Evolutionary conservation across 768 basidiomycete genomes (phyloP).

Genomic region (Macrolepiota albuminosa): DNA sequence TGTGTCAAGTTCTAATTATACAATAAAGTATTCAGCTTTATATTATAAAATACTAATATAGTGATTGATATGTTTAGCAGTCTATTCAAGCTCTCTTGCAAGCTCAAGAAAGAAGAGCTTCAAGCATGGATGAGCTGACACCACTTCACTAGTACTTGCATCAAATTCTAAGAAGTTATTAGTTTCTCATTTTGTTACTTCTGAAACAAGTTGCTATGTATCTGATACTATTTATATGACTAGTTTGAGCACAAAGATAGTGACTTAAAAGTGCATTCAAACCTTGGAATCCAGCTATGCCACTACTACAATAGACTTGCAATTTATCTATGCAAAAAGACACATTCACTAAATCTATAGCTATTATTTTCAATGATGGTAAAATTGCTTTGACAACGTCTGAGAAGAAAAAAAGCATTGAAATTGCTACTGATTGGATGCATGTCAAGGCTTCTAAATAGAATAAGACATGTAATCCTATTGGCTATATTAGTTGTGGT

Average conservation of each 20-base stretch:
- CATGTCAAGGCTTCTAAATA: not conserved
- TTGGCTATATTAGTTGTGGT: slow-evolving; percentile 15
- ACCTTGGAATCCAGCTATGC: not conserved
- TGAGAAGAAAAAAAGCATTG: not conserved
- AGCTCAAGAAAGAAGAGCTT: not conserved
- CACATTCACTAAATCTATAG: not conserved
- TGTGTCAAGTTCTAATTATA: not conserved
- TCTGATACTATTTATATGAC: not conserved
- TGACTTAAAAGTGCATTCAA: slow-evolving; percentile 2
- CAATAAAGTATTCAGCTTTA: not conserved
- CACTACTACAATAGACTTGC: not conserved
- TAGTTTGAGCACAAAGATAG: not conserved
- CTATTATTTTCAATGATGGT: not conserved
- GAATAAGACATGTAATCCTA: not conserved
- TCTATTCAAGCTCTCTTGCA: not conserved
- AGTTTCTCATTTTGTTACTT: not conserved
- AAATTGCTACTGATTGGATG: slow-evolving; percentile 4
- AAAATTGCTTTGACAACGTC: not conserved
- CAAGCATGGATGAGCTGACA: not conserved
- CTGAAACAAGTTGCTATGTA: too few species aligned
- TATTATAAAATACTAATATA: not conserved
- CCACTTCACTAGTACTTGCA: not conserved
- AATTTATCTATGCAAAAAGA: not conserved
- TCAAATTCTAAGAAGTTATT: not conserved
- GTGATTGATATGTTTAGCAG: not conserved